Conservation (phyloP, 768 basidiomycete species). For the Porphyrellus cyaneotinctus region DNA sequence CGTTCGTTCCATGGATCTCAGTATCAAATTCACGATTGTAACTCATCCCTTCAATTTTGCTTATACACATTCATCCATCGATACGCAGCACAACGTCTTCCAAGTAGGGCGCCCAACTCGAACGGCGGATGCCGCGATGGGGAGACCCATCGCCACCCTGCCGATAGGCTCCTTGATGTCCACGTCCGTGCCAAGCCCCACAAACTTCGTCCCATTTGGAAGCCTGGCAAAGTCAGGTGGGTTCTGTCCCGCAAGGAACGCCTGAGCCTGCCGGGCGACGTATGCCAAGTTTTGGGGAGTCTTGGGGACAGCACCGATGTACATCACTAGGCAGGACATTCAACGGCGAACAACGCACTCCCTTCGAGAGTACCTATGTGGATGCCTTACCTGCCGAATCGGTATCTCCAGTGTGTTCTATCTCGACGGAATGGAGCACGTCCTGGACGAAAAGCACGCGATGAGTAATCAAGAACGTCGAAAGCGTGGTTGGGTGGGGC, state of each 20-base stretch:
- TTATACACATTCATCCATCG: too few species aligned
- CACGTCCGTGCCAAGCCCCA: slow-evolving; percentile 36
- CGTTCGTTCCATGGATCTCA: too few species aligned
- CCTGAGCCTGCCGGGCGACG: slow-evolving; percentile 55
- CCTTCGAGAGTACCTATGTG: not conserved
- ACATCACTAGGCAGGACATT: slow-evolving; percentile 52
- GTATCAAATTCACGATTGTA: too few species aligned
- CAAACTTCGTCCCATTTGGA: slow-evolving; percentile 36
- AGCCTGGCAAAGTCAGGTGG: slow-evolving; percentile 70
- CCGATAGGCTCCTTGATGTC: slow-evolving; percentile 37
- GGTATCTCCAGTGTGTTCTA: slow-evolving; percentile 47
- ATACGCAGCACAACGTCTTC: too few species aligned
- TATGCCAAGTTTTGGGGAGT: slow-evolving; percentile 62
- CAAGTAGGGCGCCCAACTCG: too few species aligned
- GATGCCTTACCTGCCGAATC: slow-evolving; percentile 51
- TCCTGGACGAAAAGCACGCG: slow-evolving; percentile 31
- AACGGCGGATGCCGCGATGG: slow-evolving; percentile 2
- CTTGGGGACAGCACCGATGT: slow-evolving; percentile 68
- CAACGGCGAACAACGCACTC: not conserved
- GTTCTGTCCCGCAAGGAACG: slow-evolving; percentile 55
- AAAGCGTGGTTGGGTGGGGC: not conserved
- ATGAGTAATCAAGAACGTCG: not conserved
- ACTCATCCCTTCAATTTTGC: too few species aligned
- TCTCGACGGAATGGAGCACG: slow-evolving; percentile 44
- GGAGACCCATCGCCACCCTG: slow-evolving; percentile 44